Base-by-base conservation (phyloP, 805 yeast species). In the Saturnispora quitensis region DNA sequence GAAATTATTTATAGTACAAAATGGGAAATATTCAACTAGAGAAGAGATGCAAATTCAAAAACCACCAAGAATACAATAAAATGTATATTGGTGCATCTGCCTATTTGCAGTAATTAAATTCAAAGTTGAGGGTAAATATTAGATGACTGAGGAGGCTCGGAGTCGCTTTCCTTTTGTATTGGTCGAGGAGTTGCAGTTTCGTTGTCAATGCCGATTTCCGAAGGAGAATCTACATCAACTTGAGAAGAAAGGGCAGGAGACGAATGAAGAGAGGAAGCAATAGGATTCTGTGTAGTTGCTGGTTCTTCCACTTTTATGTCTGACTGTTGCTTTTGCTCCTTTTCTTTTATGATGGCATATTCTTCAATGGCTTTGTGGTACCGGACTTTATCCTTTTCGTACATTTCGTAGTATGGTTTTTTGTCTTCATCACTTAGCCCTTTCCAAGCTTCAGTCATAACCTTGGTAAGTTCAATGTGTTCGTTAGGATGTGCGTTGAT, bases 401-500 rank as follows among this genome's bases (percentile, higher is more conserved):
- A 89, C 49, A 85, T 67, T 52, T 84, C 82, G 60, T 80, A 81
- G 64, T 79, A 90, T 3, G 90, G 89, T 56, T 78, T 80, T 52
- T 86, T 77, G 9, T 77, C 86, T 28, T 81, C 85, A 38, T 81
- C 84, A 52, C 74, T 78, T 58, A 90, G 73, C 49, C 71, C 73
- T 61, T 86, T 86, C 97, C 97, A 90, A 4, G 84, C 82, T 56
- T 87, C 96, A 1, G 95, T 81, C 71, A 90, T 72, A 15, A 84
- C 84, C 60, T 79, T 83, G 2, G 95, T 83, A 44, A 87, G 72
- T 62, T 90, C 97, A 40, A 69, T 69, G 18, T 69, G 72, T 31
- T 74, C 72, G 9, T 81, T 82, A 3, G 79, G 76, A 47, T 73
- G 72, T 48, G 65, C 67, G n/a, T 67, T 67, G 55, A 79, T 85